Evolutionary conservation across 1,139 yeast genomes (phyloP).

Genomic region (Yamadazyma songkhlaensis): DNA sequence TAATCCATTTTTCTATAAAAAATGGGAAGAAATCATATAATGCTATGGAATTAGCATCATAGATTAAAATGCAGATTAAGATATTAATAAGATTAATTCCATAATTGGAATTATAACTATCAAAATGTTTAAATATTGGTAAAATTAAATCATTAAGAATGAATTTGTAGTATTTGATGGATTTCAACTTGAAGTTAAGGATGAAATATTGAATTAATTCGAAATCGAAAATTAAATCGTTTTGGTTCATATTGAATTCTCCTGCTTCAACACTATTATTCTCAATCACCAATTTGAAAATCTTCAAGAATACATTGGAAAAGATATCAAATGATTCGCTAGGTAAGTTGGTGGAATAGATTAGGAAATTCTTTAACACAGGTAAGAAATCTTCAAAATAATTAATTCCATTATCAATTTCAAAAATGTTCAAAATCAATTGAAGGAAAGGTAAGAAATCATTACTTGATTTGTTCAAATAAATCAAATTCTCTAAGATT

Average conservation of each 20-base stretch:
- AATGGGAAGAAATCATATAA: slow-evolving; percentile 48
- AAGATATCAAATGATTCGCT: neutral
- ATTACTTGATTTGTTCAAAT: slow-evolving; percentile 66
- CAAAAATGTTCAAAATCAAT: slow-evolving; percentile 49
- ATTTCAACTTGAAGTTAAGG: slow-evolving; percentile 40
- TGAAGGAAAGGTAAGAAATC: slow-evolving; percentile 74
- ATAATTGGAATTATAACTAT: slow-evolving; percentile 21
- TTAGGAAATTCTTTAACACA: slow-evolving; percentile 71
- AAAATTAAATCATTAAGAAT: slow-evolving; percentile 7
- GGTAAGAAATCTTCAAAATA: slow-evolving; percentile 79
- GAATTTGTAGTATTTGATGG: slow-evolving; percentile 11
- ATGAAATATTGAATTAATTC: slow-evolving; percentile 56
- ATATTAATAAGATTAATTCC: slow-evolving; percentile 62
- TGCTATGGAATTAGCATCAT: slow-evolving; percentile 54
- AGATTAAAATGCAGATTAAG: slow-evolving; percentile 62
- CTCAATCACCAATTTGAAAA: slow-evolving; percentile 38
- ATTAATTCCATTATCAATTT: slow-evolving; percentile 52
- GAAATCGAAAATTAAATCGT: slow-evolving; percentile 50
- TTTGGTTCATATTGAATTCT: slow-evolving; percentile 34
- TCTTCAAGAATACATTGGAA: slow-evolving; percentile 22
- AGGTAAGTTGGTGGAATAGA: slow-evolving; percentile 34
- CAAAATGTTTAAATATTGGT: slow-evolving; percentile 4
- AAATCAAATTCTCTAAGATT: slow-evolving; percentile 81
- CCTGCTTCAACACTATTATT: slow-evolving; percentile 18
- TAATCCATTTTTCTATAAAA: slow-evolving; percentile 71